Conservation (phyloP, 2,329 filamentous ascomycete species). For the Xylaria sp. region DNA sequence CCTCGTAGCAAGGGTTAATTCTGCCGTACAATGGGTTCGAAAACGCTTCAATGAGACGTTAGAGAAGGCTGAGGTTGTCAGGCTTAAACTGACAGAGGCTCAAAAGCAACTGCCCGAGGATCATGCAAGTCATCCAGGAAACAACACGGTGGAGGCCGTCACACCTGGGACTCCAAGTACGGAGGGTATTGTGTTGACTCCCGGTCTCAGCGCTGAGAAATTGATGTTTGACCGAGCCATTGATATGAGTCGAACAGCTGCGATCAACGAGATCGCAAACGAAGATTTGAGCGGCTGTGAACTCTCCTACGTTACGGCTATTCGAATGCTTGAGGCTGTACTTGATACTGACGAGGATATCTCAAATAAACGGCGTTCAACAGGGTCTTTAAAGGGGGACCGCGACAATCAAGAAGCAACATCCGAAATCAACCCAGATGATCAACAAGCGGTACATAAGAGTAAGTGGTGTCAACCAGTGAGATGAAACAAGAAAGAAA, state of each 20-base stretch:
- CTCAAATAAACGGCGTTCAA: conserved; percentile 53
- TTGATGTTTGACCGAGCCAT: conserved; percentile 97
- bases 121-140: conserved; percentile 86
- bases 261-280: conserved; percentile 94
- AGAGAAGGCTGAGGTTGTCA: conserved; percentile 96
- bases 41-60: conserved; percentile 95
- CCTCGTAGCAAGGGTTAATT: conserved; percentile 80
- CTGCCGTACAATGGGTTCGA: conserved; percentile 94
- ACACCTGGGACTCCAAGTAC: conserved; percentile 71
- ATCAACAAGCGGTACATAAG: conserved; percentile 77
- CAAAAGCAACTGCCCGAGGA: conserved; percentile 85
- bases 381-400: conserved; percentile 56
- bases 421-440: conserved; percentile 71
- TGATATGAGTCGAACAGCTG: conserved; percentile 94
- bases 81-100: conserved; percentile 84
- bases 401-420: conserved; percentile 57
- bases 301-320: conserved; percentile 91
- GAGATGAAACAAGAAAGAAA: conserved; percentile 43
- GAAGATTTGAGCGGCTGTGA: conserved; percentile 90
- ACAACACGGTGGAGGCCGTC: conserved; percentile 71
- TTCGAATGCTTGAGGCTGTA: conserved; percentile 94
- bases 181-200: conserved; percentile 84
- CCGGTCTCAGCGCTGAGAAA: conserved; percentile 93
- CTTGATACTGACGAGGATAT: conserved; percentile 81
- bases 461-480: conserved; percentile 62